Evolutionary conservation across 1,284 basidiomycete genomes (phyloP), one percentile per base, ranked within the genome.

Genomic region (Phellinidium pouzarii): DNA sequence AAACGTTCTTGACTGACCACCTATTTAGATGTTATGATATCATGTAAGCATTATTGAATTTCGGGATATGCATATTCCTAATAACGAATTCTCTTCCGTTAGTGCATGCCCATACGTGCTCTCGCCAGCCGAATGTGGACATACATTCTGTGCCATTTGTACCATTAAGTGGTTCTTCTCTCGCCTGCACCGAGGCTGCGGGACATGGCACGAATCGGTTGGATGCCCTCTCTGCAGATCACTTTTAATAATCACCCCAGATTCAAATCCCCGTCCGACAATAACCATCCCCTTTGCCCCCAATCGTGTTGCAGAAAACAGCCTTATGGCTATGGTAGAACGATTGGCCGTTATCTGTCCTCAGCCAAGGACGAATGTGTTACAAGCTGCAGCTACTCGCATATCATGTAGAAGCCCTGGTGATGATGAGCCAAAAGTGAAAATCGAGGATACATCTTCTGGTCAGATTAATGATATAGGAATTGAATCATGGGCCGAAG

Each of bases 91-190:
- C 23, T n/a, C 38, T 20, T 29, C 19, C 22, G 20, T 45, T 27
- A 76, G 81, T 65, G 77, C 82, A 1, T 73, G 73, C 54, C 84
- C 83, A 9, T 80, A 79, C 59, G 67, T 68, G n/a, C 66, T 85
- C 43, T 74, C 70, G 48, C 73, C 80, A 6, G 70, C 69, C 19
- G 64, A 67, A 42, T 85, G 82, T 56, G 83, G 84, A 1, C 82
- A 85, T 59, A 74, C 80, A 0, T 85, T 80, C 62, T 84, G 81
- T 62, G 75, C 77, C 19, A 65, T 79, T 29, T 84, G 81, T 63
- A 77, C 82, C 54, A 62, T 84, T 20, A 78, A 78, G 60, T 82
- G 80, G 78, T 78, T 78, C 65, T 84, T 84, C 67, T 78, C 80
- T 54, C 74, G 76, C 44, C 66, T 83, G 34, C 80, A 82, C 64